Conservation (phyloP, 768 basidiomycete genomes). For the Mycena galericulata region DNA sequence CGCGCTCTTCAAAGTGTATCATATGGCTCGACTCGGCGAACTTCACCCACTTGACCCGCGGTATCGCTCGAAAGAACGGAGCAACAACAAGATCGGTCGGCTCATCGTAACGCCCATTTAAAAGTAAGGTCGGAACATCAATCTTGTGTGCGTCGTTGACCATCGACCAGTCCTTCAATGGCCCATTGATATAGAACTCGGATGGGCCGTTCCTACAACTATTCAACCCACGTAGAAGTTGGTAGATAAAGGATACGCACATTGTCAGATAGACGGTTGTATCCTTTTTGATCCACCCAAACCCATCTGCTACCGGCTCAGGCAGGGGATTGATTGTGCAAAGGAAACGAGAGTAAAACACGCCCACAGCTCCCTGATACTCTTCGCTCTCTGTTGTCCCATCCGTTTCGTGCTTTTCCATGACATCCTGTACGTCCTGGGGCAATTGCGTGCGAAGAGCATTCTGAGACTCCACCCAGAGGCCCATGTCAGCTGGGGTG, state of each 20-base stretch:
- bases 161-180: constrained; percentile 51
- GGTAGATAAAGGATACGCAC: constrained; percentile 32
- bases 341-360: constrained; percentile 43
- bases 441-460: constrained; percentile 45
- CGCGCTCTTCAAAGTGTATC: constrained; percentile 51
- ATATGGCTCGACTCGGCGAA: constrained; percentile 52
- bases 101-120: constrained; percentile 53
- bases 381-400: constrained; percentile 45
- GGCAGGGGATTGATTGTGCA: constrained; percentile 45
- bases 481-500: constrained; percentile 56
- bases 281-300: constrained; percentile 45
- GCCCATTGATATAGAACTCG: constrained; percentile 46
- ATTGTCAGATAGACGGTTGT: constrained; percentile 51
- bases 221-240: background rate
- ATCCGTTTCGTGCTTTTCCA: constrained; percentile 44
- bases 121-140: constrained; percentile 46
- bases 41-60: constrained; percentile 50
- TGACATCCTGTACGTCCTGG: constrained; percentile 44
- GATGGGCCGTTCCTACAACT: constrained; percentile 24
- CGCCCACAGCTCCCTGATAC: constrained; percentile 43
- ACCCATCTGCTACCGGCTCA: constrained; percentile 35
- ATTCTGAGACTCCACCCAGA: constrained; percentile 49
- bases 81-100: constrained; percentile 47
- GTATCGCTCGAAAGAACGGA: constrained; percentile 48
- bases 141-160: constrained; percentile 49